These are phyloP conservation scores for Candida michaelii DNA, from an alignment of 805 yeast genomes.

Conservation along the genomic window DNA sequence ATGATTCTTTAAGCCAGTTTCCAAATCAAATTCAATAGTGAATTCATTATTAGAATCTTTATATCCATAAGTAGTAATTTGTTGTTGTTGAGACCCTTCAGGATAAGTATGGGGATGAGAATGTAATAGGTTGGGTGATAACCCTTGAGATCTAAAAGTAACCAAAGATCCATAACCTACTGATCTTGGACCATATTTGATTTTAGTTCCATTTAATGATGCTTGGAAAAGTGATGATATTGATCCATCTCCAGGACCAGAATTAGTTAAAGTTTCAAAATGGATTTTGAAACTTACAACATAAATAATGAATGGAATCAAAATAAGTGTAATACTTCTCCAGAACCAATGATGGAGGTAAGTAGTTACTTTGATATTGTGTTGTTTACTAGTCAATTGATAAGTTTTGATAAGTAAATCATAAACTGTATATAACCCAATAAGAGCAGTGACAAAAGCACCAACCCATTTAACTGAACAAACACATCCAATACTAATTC, in stretches of 20 bases:
- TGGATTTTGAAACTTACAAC: slow-evolving; percentile 76
- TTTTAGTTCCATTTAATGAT: slow-evolving; percentile 66
- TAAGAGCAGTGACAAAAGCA: slow-evolving; percentile 58
- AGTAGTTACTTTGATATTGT: slow-evolving; percentile 11
- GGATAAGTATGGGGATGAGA: slow-evolving; percentile 88
- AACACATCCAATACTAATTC: slow-evolving; percentile 75
- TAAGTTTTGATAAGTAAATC: slow-evolving; percentile 51
- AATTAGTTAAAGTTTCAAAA: slow-evolving; percentile 66
- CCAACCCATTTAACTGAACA: slow-evolving; percentile 90
- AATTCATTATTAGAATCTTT: slow-evolving; percentile 88
- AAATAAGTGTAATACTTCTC: slow-evolving; percentile 63
- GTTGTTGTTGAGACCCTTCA: slow-evolving; percentile 91
- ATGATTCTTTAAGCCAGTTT: slow-evolving; percentile 27
- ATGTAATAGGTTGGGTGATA: slow-evolving; percentile 75
- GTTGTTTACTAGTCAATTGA: slow-evolving; percentile 24
- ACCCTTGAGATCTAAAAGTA: slow-evolving; percentile 68
- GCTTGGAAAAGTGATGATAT: slow-evolving; percentile 90
- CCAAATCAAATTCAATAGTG: slow-evolving; percentile 62
- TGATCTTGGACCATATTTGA: slow-evolving; percentile 66
- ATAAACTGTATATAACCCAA: slow-evolving; percentile 57
- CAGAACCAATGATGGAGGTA: slow-evolving; percentile 70
- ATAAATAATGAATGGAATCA: slow-evolving; percentile 71
- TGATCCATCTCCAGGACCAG: slow-evolving; percentile 93
- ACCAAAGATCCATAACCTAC: slow-evolving; percentile 61
- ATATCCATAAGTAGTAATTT: slow-evolving; percentile 87